These are phyloP conservation scores for Fusarium pseudoanthophilum DNA, from an alignment of 2,329 filamentous ascomycete genomes.

Conservation along the genomic window DNA sequence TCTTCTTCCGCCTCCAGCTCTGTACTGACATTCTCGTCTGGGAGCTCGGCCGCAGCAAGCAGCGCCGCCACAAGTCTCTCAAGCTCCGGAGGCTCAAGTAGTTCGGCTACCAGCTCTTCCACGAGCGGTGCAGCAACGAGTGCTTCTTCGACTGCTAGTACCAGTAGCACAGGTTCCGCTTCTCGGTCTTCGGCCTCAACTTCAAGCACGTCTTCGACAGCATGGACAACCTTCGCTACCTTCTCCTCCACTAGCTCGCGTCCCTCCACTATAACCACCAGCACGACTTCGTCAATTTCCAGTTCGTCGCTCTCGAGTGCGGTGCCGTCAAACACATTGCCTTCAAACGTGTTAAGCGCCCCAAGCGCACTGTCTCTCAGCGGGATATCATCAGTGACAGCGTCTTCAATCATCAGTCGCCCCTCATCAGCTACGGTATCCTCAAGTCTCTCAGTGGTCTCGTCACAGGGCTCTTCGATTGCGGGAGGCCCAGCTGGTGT, in stretches of 20 bases:
- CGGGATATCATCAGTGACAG: background rate
- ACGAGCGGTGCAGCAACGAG: too few species aligned
- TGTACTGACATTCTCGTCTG: accelerated
- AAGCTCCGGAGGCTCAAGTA: background rate
- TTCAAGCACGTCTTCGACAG: background rate
- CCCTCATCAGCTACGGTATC: constrained; percentile 11
- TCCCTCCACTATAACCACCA: background rate
- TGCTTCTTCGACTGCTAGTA: background rate
- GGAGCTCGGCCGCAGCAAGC: background rate
- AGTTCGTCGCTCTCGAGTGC: background rate
- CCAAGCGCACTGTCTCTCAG: constrained; percentile 28
- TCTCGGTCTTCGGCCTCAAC: background rate
- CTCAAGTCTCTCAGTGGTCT: constrained; percentile 38
- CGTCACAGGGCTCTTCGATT: constrained; percentile 11
- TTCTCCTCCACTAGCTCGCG: constrained; percentile 2
- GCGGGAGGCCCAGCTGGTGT: background rate
- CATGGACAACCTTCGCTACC: background rate
- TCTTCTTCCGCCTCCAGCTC: background rate
- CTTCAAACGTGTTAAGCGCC: background rate
- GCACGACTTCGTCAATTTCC: background rate
- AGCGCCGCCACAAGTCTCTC: background rate
- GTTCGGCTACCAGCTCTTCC: background rate
- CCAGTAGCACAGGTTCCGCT: background rate
- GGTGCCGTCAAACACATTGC: background rate
- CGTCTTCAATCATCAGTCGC: constrained; percentile 34